Evolutionary conservation across 805 yeast genomes (phyloP).

Genomic region (Myxozyma sirexii): DNA sequence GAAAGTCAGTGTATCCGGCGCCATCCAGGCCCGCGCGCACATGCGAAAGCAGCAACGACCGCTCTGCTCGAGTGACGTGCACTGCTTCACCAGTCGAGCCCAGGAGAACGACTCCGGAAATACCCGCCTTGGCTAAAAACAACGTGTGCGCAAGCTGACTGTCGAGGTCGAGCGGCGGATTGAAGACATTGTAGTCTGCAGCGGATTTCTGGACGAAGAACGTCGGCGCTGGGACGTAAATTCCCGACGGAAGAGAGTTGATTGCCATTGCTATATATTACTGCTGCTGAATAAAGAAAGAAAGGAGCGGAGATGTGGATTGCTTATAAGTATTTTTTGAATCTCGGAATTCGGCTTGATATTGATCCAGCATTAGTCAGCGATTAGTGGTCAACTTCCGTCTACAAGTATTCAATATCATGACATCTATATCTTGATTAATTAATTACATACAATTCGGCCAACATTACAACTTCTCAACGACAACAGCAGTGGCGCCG

Average conservation of each 20-base stretch:
- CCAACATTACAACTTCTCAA: not conserved
- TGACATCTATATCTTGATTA: no score
- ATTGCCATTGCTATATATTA: no score
- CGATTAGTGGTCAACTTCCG: no score
- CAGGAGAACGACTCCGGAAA: slow-evolving; percentile 52
- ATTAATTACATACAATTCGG: not conserved
- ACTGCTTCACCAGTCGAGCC: slow-evolving; percentile 62
- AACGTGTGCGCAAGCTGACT: slow-evolving; percentile 52
- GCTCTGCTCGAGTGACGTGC: slow-evolving; percentile 52
- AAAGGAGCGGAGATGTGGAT: no score
- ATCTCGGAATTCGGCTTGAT: not conserved
- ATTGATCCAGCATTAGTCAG: not conserved
- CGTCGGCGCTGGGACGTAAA: slow-evolving; percentile 60
- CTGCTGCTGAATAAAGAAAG: no score
- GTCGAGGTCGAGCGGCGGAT: slow-evolving; percentile 46
- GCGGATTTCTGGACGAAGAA: slow-evolving; percentile 51
- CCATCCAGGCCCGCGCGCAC: slow-evolving; percentile 43
- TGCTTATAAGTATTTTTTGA: no score
- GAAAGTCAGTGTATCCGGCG: slow-evolving; percentile 46
- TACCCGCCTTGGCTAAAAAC: slow-evolving; percentile 49
- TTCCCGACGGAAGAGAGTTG: slow-evolving; percentile 35
- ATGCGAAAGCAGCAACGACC: slow-evolving; percentile 39
- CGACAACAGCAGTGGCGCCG: slow-evolving; percentile 88
- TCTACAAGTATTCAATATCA: no score
- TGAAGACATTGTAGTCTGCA: slow-evolving; percentile 9